Percentiles rank a stretch among this genome's conserved stretches.
Evolutionary conservation across 371 early-diverging fungal species (phyloP).

Genomic region (Mycotypha africana): DNA sequence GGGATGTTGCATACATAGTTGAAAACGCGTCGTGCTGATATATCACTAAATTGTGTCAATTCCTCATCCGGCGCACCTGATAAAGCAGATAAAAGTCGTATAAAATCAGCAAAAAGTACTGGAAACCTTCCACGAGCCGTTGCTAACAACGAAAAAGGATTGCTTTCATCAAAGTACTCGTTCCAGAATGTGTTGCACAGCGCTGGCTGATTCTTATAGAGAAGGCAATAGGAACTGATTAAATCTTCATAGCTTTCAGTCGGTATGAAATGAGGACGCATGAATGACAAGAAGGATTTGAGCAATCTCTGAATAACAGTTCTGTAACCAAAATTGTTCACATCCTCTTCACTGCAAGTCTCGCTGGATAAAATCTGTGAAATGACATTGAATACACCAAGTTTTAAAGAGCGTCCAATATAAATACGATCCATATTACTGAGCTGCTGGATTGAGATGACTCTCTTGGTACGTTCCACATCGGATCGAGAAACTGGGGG

Average conservation of each 20-base stretch:
- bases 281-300: constrained; percentile 24
- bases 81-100: constrained; percentile 22
- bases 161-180: constrained; percentile 10
- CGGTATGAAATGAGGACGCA: constrained; percentile 22
- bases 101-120: constrained; percentile 19
- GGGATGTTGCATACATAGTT: constrained; percentile 18
- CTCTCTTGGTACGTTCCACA: neutral
- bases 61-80: constrained; percentile 6
- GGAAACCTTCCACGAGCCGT: constrained; percentile 31
- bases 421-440: constrained; percentile 19
- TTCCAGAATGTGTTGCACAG: constrained; percentile 31
- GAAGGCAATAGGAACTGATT: constrained; percentile 10
- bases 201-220: constrained; percentile 24
- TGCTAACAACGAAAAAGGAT: constrained; percentile 14
- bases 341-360: constrained; percentile 26
- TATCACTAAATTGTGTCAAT: neutral
- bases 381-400: constrained; percentile 24
- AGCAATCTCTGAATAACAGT: constrained; percentile 16
- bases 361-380: constrained; percentile 13
- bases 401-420: constrained; percentile 28
- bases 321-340: constrained; percentile 25
- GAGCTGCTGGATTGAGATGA: constrained; percentile 14
- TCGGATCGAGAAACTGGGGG: constrained; percentile 9
- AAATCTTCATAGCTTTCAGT: constrained; percentile 23
- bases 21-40: constrained; percentile 22